These are phyloP conservation scores for Verbascum thapsus DNA, from an alignment of 257 asterid genomes.

Conservation along the genomic window DNA sequence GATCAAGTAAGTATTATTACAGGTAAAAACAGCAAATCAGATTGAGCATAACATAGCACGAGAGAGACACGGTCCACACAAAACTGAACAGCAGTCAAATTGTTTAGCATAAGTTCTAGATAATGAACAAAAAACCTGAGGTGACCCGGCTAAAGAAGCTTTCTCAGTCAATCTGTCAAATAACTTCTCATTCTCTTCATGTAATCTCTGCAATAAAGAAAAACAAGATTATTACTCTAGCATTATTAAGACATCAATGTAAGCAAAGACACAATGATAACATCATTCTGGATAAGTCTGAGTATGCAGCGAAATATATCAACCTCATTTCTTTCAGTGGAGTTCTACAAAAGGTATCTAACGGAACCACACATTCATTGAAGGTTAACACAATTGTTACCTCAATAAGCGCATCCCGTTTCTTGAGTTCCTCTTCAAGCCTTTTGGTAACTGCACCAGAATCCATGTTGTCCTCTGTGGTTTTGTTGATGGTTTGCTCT, in stretches of 20 bases:
- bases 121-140: conserved; percentile 60
- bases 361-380: conserved; percentile 13
- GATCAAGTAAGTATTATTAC: conserved; percentile 25
- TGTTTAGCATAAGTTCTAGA: conserved; percentile 7
- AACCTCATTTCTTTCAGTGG: conserved; percentile 21
- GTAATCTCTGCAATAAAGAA: conserved; percentile 66
- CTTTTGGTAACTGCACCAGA: conserved; percentile 82
- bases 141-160: conserved; percentile 74
- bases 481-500: conserved; percentile 43
- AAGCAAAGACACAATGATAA: conserved; percentile 21
- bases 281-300: conserved; percentile 12
- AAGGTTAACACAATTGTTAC: conserved; percentile 39
- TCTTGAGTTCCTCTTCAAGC: conserved; percentile 95
- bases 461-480: conserved; percentile 57
- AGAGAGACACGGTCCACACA: conserved; percentile 18
- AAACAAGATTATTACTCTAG: conserved; percentile 17
- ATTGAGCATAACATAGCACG: conserved; percentile 24
- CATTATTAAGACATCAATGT: conserved; percentile 14
- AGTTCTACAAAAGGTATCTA: conserved; percentile 15
- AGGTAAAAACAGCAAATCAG: conserved; percentile 27
- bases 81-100: conserved; percentile 21
- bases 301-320: conserved; percentile 9
- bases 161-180: conserved; percentile 93
- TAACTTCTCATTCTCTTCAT: conserved; percentile 96
- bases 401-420: conserved; percentile 97